Evolutionary conservation across 495 filamentous ascomycete genomes (phyloP), one percentile per base, ranked within the genome.

Genomic region (Penicillium lagena): DNA sequence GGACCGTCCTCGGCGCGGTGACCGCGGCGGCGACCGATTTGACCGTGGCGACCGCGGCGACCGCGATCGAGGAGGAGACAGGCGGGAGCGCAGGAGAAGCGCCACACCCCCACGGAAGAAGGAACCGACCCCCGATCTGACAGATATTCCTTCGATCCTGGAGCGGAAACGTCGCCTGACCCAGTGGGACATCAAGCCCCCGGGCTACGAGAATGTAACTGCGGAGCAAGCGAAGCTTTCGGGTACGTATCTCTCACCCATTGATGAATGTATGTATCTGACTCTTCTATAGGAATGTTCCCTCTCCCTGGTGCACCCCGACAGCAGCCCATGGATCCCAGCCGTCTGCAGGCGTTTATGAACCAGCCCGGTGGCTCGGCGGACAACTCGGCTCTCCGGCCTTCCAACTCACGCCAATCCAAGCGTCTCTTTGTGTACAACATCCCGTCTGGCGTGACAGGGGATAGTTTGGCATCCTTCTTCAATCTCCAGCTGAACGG

Each of bases 101-200:
- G 79, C 82, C 11, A 81, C 82, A 35, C 89, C 93, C 37, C 81
- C 86, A 9, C 79, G 85, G 4, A 93, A 90, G 70, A 93, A 93
- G 76, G 93, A 97, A 63, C 87, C 91, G 15, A 97, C 93, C 0
- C 94, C 93, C 17, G 94, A 99, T 66, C 72, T 99, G 61, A 95
- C 90, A 47, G 83, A 95, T 55, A 71, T 89, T 46, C 70, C 81
- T 22, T 79, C 88, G 8, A 72, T 99, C 42, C 71, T 86, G 42
- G 81, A 89, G 52, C 82, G 90, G 44, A 89, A 87, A 75, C 82
- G 93, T 53, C 82, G 93, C 42, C 68, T 97, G 72, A 96, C 90
- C 28, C 95, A 97, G 64, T 99, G 93, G 93, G 93, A 99, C 62
- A 95, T 99, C 64, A 99, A 97, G 71, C 93, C 93, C 10, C 88